Evolutionary conservation across 805 yeast genomes (phyloP).

Genomic region (Candida khao-thaluensis): DNA sequence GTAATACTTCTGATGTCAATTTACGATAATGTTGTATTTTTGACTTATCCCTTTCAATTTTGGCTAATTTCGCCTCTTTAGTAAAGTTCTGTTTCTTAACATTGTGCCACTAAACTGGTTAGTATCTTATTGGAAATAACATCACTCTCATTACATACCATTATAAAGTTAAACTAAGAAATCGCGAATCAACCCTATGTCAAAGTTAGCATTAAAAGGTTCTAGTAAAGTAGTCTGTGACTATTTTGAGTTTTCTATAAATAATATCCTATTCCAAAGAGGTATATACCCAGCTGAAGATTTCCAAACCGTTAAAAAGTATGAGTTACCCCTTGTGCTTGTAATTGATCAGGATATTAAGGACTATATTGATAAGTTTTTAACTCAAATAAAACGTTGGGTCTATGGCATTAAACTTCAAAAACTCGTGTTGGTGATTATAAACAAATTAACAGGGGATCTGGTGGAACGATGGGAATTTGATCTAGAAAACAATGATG

Average conservation of each 20-base stretch:
- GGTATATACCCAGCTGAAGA: constrained; percentile 89
- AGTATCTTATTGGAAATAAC: constrained; percentile 9
- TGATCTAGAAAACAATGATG: constrained; percentile 44
- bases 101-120: constrained; percentile 57
- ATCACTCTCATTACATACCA: not conserved
- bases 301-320: constrained; percentile 72
- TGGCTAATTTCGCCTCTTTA: constrained; percentile 53
- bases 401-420: constrained; percentile 65
- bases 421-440: constrained; percentile 68
- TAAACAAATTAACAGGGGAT: constrained; percentile 64
- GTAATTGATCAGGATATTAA: constrained; percentile 76
- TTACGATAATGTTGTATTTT: constrained; percentile 57
- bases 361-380: constrained; percentile 61
- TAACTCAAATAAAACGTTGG: constrained; percentile 72
- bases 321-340: constrained; percentile 71
- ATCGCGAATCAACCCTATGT: constrained; percentile 10
- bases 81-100: constrained; percentile 59
- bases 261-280: constrained; percentile 80
- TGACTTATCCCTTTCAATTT: constrained; percentile 55
- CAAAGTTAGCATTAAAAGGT: constrained; percentile 66
- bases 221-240: constrained; percentile 78
- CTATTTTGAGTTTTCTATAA: constrained; percentile 79
- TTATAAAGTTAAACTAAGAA: not conserved
- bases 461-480: constrained; percentile 88
- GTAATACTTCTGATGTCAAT: constrained; percentile 46